Base-by-base conservation (phyloP, 2,329 filamentous ascomycete genomes). In the Didymella pinodella region DNA sequence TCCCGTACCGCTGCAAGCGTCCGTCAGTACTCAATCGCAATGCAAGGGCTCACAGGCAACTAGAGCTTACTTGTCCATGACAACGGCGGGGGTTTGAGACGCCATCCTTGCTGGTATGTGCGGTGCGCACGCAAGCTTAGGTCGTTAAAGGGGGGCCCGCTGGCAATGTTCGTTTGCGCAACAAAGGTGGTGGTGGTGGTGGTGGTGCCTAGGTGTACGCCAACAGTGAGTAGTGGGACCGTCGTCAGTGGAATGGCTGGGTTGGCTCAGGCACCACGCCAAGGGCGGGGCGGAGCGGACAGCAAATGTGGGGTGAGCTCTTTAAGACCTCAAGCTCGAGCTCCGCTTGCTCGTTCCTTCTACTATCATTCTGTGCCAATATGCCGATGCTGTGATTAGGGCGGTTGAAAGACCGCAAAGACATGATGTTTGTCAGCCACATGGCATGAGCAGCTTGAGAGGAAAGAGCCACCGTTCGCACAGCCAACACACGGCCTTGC, bases 41-140 rank as follows among this genome's bases (percentile, higher is more conserved):
- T 59, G 56, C 65, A 62, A 61, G 52, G 62, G 68, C 59, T 65
- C 64, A 64, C 65, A 67, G 72, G 68, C 68, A 69, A 67, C 65
- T 59, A 64, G 60, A 75, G 86, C 92, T 82, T 90, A 97, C 95
- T 99, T 99, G 95, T 99, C 95, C 94, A 99, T 99, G 92, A 99
- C 95, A 97, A 99, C 95, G 91, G 95, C 95, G 75, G 95, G 95
- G 78, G 95, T 98, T 88, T 98, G 94, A 83, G 91, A 90, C 78
- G 95, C 94, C 95, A 99, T 99, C 73, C 77, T 84, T 71, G 67
- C 65, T 65, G 68, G 65, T 65, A 65, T 64, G 67, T 61, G 57
- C 59, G 59, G 55, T 47, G 52, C 61, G 31, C 57, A 44, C 58
- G 63, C 66, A 59, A 62, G 63, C 71, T 73, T 66, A 65, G 64